These are phyloP conservation scores for Candida bentonensis DNA, from an alignment of 805 yeast species.

Conservation along the genomic window DNA sequence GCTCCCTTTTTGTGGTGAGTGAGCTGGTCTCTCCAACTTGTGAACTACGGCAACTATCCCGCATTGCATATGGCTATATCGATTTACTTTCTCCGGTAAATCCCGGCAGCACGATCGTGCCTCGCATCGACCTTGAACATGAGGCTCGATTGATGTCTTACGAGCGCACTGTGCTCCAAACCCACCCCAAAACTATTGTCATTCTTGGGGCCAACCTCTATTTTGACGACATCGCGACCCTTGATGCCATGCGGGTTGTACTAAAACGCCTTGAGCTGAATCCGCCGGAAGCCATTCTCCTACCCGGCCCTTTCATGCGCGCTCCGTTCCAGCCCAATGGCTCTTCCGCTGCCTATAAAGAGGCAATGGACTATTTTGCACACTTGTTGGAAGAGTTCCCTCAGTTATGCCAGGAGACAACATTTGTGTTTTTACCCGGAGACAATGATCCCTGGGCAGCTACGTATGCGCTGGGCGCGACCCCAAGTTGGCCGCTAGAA, in stretches of 20 bases:
- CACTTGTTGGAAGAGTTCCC: slow-evolving; percentile 47
- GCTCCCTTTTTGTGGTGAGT: slow-evolving; percentile 49
- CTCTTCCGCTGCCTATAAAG: slow-evolving; percentile 34
- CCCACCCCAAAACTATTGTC: slow-evolving; percentile 36
- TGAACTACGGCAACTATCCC: slow-evolving; percentile 52
- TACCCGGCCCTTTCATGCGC: slow-evolving; percentile 71
- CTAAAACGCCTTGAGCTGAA: slow-evolving; percentile 41
- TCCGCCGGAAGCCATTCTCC: slow-evolving; percentile 53
- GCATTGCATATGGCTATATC: slow-evolving; percentile 62
- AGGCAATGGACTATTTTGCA: slow-evolving; percentile 63
- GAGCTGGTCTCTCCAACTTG: slow-evolving; percentile 80
- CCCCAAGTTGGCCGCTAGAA: slow-evolving; percentile 54
- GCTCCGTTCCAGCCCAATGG: slow-evolving; percentile 48
- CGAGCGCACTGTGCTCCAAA: slow-evolving; percentile 19
- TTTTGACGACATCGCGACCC: slow-evolving; percentile 42
- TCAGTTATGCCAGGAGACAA: slow-evolving; percentile 33
- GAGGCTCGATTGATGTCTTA: slow-evolving; percentile 38
- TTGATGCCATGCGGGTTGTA: slow-evolving; percentile 54
- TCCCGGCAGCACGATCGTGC: slow-evolving; percentile 9
- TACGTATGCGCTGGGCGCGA: slow-evolving; percentile 45
- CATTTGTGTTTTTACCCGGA: slow-evolving; percentile 73
- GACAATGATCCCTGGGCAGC: slow-evolving; percentile 90
- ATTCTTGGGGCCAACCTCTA: slow-evolving; percentile 64
- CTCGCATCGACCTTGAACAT: slow-evolving; percentile 47
- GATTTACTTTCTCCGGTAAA: slow-evolving; percentile 36